These are phyloP conservation scores for Euphrasia arctica DNA, from an alignment of 305 asterid genomes.

Conservation along the genomic window DNA sequence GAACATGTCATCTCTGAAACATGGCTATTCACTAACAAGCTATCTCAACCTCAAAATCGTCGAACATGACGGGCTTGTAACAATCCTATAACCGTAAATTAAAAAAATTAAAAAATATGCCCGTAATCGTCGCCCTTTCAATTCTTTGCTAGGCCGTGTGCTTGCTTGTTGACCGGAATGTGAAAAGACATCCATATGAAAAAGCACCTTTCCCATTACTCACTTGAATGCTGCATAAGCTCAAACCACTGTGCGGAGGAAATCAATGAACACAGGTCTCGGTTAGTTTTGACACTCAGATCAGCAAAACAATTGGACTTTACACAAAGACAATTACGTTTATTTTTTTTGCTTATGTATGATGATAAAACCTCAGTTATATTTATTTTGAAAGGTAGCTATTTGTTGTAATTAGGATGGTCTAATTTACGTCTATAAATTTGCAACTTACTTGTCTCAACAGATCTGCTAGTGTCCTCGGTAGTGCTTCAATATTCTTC, in stretches of 20 bases:
- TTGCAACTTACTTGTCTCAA: slow-evolving; percentile 71
- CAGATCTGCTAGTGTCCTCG: slow-evolving; percentile 84
- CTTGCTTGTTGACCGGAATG: not conserved
- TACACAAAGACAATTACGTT: too few relatives aligned
- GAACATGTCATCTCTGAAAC: too few relatives aligned
- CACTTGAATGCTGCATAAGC: slow-evolving; percentile 72
- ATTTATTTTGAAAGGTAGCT: not conserved
- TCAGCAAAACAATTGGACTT: too few relatives aligned
- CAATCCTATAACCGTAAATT: not conserved
- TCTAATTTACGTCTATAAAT: not conserved
- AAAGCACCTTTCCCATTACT: slow-evolving; percentile 13
- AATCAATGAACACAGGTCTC: not conserved
- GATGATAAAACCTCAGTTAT: too few relatives aligned
- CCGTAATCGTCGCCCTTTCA: not conserved
- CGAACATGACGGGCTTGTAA: not conserved
- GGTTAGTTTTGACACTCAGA: not conserved
- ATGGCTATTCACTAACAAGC: too few relatives aligned
- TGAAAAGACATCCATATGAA: not conserved
- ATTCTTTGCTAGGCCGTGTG: not conserved
- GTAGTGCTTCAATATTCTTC: slow-evolving; percentile 87
- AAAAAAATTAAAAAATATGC: too few relatives aligned
- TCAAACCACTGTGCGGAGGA: slow-evolving; percentile 80
- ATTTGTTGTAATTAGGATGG: too few relatives aligned
- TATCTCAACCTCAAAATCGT: not conserved
- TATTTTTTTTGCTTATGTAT: too few relatives aligned